These are phyloP conservation scores for Beauveria sp. DNA, from an alignment of 2,329 filamentous ascomycete genomes.

Conservation along the genomic window DNA sequence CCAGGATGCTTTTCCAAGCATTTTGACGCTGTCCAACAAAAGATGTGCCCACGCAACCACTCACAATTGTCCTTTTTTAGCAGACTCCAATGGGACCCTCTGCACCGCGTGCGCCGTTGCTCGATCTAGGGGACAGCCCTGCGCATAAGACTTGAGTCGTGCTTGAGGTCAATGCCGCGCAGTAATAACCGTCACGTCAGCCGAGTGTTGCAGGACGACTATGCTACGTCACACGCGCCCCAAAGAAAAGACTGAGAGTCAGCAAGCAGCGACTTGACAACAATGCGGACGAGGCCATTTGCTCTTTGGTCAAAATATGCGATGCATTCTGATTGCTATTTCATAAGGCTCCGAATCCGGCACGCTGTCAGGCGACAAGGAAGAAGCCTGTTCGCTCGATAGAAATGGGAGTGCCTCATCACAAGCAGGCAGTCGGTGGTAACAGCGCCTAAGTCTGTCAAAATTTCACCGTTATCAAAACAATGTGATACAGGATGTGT, in stretches of 20 bases:
- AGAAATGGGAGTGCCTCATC: neutral
- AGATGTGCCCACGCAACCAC: conserved; percentile 20
- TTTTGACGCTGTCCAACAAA: conserved; percentile 19
- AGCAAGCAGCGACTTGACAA: neutral
- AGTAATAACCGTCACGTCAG: neutral
- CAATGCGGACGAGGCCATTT: neutral
- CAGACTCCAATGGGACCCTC: conserved; percentile 21
- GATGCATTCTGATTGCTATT: neutral
- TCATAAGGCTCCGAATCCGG: neutral
- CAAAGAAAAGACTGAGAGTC: neutral
- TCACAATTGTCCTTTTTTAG: conserved; percentile 21
- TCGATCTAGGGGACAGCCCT: conserved; percentile 20
- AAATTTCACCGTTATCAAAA: neutral
- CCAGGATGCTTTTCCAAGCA: neutral
- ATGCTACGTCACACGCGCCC: neutral
- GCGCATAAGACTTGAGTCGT: conserved; percentile 10
- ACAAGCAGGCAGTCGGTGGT: neutral
- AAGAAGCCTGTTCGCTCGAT: neutral
- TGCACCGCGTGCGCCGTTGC: conserved; percentile 20
- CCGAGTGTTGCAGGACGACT: neutral
- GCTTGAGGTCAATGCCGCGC: neutral
- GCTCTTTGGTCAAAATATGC: neutral
- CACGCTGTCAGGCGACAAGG: neutral
- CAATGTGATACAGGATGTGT: too few relatives aligned
- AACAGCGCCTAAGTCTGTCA: neutral